phyloP scores from a whole-genome alignment of 495 filamentous ascomycete species.

The Parathielavia hyrcaniae region DNA sequence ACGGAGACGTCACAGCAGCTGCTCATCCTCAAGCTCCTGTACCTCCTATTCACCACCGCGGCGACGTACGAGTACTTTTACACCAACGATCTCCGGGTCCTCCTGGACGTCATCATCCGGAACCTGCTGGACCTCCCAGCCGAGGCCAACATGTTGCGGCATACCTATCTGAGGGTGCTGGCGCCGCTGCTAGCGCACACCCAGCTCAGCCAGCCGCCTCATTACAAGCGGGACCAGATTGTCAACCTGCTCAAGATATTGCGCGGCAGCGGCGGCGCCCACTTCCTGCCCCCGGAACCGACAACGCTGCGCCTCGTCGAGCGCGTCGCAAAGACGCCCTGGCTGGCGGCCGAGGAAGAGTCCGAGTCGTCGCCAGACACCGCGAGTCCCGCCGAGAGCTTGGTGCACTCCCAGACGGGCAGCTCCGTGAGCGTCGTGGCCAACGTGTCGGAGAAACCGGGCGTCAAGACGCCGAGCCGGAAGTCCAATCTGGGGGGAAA shows the following conservation, averaged over 20 bases:
- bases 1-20: conserved; percentile 89
- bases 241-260: conserved; percentile 66
- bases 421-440: conserved; percentile 67
- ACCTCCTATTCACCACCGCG: conserved; percentile 85
- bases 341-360: conserved; percentile 56
- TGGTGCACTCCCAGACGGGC: conserved; percentile 42
- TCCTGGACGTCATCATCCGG: conserved; percentile 92
- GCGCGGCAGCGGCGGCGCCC: conserved; percentile 53
- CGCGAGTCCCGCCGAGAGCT: conserved; percentile 45
- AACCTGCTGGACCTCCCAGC: conserved; percentile 89
- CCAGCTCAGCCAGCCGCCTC: conserved; percentile 72
- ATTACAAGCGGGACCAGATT: conserved; percentile 90
- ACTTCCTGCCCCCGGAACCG: conserved; percentile 87
- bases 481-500: conserved; percentile 34
- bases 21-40: conserved; percentile 89
- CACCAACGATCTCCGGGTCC: conserved; percentile 89
- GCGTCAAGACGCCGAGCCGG: conserved; percentile 74
- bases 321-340: conserved; percentile 75
- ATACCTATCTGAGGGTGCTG: conserved; percentile 96
- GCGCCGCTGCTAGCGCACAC: conserved; percentile 87
- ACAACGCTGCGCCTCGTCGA: conserved; percentile 80
- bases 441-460: conserved; percentile 73
- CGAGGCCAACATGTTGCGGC: conserved; percentile 70
- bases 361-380: conserved; percentile 38
- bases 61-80: conserved; percentile 97